Evolutionary conservation across 768 basidiomycete genomes (phyloP), one percentile per base, ranked within the genome.

Genomic region (Exidia glandulosa): DNA sequence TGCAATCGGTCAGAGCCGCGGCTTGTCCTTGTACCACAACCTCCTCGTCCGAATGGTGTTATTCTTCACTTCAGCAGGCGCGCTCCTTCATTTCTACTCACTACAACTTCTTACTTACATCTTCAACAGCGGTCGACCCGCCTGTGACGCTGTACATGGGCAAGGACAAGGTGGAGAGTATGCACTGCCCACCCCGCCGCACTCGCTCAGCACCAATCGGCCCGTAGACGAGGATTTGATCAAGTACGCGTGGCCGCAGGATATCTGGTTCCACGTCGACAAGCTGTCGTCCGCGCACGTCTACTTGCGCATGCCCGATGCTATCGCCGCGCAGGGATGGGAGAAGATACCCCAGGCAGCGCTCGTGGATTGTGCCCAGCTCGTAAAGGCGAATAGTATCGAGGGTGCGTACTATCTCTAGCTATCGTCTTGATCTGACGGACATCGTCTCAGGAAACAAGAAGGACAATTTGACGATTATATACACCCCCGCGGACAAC

Each of bases 321-420:
- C 74, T n/a, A 87, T 94, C 79, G 66, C 69, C 1, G 71, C 76
- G 32, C 12, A 76, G 77, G 36, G 36, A 6, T 97, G 94, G 91
- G 94, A 98, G 5, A 72, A 75, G n/a, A 87, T 98, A 36, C 94
- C 96, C 0, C 79, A 86, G 59, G 74, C 80, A 1, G 73, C 97
- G 5, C 74, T 97, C 23, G 76, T 75, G 13, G 95, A 98, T 71
- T 90, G 90, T 63, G 91, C 91, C 1, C 96, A 98, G 70, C 79
- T 99, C 2, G 95, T 97, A 32, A 99, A 99, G 72, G 94, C 94
- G 1, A 97, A 97, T 67, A 94, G 92, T 12, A 98, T 98, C 59
- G 92, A 96, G 76, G 94, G 94, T 88, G 57, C 61, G 61, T 56
- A 32, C 6, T 7, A 61, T 56, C 33, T 16, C 19, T 27, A 4